Evolutionary conservation across 352 stramenopile genomes (phyloP), one percentile per base, ranked within the genome.

Genomic region (Pythium vanterpoolii): DNA sequence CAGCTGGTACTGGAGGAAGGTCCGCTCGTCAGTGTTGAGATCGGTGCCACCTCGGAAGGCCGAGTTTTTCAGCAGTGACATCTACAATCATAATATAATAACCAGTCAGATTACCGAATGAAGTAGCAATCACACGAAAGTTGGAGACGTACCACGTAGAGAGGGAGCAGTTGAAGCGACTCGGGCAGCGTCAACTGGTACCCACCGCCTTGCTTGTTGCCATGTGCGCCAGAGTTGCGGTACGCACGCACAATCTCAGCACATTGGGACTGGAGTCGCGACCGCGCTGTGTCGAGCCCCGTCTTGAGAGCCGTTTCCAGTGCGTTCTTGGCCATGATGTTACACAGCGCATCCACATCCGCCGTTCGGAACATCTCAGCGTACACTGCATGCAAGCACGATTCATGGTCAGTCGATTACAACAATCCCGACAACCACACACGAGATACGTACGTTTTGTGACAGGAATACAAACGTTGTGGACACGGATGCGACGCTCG

Each of bases 11-110:
- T 98, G 93, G 31, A 96, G 68, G 72, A 96, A 96, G 14, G 91
- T 74, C 49, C 98, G 87, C 64, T 99, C 95, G 74, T 99, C 98
- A 14, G 96, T 83, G 57, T 95, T 95, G 38, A 99, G 74, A 67
- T 99, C 97, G 33, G 86, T 97, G 21, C 96, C 97, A 56, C 98
- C 98, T 60, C 98, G 87, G 62, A 99, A 96, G 4, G 94, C 91
- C 23, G 96, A 84, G 79, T 97, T 98, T 82, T 99, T 99, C 72
- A 98, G 89, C 49, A 99, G 72, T 31, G 96, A 96, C 87, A 99
- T 97, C 73, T 96, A 88, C 14, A 38, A 51, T 23, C 11, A 51
- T 18, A 24, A 14, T 33, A 51, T 23, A n/a, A 51, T 18, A 24
- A 14, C 39, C 26, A 27, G 16, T 38, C 21, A 38, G 46, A 36